Evolutionary conservation across 306 rosid genomes (phyloP), one percentile per base, ranked within the genome.

Genomic region (Styphnolobium japonicum): DNA sequence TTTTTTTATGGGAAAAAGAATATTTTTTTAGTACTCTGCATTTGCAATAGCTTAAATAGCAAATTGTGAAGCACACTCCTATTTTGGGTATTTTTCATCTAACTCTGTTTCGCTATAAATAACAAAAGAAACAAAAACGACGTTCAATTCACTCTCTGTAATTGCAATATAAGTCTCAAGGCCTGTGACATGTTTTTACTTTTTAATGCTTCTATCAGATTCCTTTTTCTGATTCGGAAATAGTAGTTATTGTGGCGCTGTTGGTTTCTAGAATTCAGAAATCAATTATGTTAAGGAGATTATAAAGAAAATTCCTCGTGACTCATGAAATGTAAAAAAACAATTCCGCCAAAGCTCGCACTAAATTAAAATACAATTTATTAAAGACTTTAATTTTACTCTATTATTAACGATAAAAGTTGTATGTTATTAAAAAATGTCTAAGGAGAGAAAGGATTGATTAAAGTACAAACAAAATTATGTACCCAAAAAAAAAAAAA

Each of bases 81-180:
- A 65, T 33, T 68, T 73, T 42, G 42, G 71, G 76, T 36, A 74
- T 67, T 18, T 18, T 74, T 74, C 46, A 56, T 75, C 43, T 48
- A 81, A 66, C 21, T 42, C 1, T 46, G 84, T 81, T 73, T 81
- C 43, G 84, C 76, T 81, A 55, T 66, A 81, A 67, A 75, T 75
- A 81, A 81, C 71, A 34, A 81, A 75, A 45, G 36, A 57, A 81
- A 74, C 71, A 74, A 81, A 81, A 75, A 73, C 76, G 73, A 70
- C 67, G 45, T 18, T 66, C 71, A 57, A 19, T 74, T 67, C 66
- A 6, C 7, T 55, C 71, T 73, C 70, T 43, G 19, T 22, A 64
- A 52, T n/a, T 42, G 61, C 61, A 53, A 56, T 56, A 34, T 56
- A 33, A 49, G 8, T 66, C 64, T 18, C 77, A 45, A 3, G 5